These are phyloP conservation scores for Grosmannia serpens DNA, from an alignment of 2,329 filamentous ascomycete genomes.

Conservation along the genomic window DNA sequence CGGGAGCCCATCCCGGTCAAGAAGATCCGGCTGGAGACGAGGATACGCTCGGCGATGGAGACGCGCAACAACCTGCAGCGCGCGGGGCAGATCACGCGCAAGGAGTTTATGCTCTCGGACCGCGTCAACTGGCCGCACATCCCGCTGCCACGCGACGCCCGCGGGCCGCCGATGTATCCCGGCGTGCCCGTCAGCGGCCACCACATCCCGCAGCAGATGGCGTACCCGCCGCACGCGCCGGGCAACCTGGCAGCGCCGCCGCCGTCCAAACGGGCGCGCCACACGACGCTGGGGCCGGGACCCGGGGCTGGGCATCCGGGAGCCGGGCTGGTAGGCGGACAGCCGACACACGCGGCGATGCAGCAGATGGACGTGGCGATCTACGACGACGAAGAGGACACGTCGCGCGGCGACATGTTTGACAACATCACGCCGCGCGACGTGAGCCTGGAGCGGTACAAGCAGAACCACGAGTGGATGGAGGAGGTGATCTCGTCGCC, in stretches of 20 bases:
- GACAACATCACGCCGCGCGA: conserved; percentile 84
- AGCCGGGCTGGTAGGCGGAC: conserved; percentile 9
- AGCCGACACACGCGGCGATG: conserved; percentile 14
- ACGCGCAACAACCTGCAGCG: conserved; percentile 54
- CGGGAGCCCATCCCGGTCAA: conserved; percentile 60
- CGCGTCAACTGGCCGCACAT: conserved; percentile 83
- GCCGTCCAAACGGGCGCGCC: conserved; percentile 43
- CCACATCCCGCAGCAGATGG: conserved; percentile 45
- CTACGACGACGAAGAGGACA: conserved; percentile 84
- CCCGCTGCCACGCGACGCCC: conserved; percentile 48
- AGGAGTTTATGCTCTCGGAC: conserved; percentile 91
- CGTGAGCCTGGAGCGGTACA: conserved; percentile 75
- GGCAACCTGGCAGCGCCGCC: conserved; percentile 36
- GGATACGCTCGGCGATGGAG: conserved; percentile 47
- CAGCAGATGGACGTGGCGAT: conserved; percentile 7
- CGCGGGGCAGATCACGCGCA: conserved; percentile 72
- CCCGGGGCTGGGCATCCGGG: conserved; percentile 16
- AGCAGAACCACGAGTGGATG: conserved; percentile 98
- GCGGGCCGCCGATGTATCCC: conserved; percentile 39
- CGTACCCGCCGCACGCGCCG: conserved; percentile 43
- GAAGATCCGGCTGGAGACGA: conserved; percentile 52
- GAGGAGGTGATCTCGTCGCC: conserved; percentile 90
- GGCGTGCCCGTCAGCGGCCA: conserved; percentile 28
- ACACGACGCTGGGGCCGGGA: conserved; percentile 20
- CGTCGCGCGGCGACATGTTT: conserved; percentile 75